Base-by-base conservation (phyloP, 148 eudicot genomes). In the Nyssa sinensis region DNA sequence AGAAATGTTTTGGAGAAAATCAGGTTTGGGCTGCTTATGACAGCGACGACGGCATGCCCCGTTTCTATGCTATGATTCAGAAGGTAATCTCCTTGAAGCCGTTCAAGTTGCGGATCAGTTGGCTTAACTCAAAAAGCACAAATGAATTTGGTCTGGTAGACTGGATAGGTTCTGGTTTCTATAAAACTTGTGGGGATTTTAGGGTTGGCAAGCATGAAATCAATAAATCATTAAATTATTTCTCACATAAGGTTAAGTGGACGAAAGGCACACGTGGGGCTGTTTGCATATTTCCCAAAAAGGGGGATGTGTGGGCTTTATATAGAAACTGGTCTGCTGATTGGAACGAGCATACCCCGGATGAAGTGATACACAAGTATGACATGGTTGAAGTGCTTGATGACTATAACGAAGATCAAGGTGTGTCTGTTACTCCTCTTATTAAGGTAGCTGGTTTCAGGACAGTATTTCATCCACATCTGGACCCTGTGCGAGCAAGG, bases 1-100 rank as follows among this genome's bases (percentile, higher is more conserved):
- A 81, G 81, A 64, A 59, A 39, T 81, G 81, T 78, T 88, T 88
- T n/a, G 57, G 37, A 39, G 87, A 78, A 16, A 79, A 85, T 68
- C 85, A 87, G 60, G 88, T 87, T 29, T 87, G 91, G 91, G 88
- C 91, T 61, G 73, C 81, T 39, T 88, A 88, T 74, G 91, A 88
- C 37, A 66, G 73, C 67, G 85, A 85, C 47, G 91, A 83, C 57
- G 91, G 91, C 34, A 88, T 88, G 91, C 91, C 91, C 30, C 91
- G 91, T 35, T 77, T 74, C 57, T 88, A 83, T 71, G 91, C 84
- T 19, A 3, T 88, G 71, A 78, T 88, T 62, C 88, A 83, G 30
- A 79, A 85, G 81, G 87, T 85, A 27, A 65, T 84, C 65, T 81
- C 85, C 9, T 39, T 65, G 17, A 75, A 67, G 13, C 87, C 85